Base-by-base conservation (phyloP, 2,329 filamentous ascomycete genomes). In the Alternaria alternata region DNA sequence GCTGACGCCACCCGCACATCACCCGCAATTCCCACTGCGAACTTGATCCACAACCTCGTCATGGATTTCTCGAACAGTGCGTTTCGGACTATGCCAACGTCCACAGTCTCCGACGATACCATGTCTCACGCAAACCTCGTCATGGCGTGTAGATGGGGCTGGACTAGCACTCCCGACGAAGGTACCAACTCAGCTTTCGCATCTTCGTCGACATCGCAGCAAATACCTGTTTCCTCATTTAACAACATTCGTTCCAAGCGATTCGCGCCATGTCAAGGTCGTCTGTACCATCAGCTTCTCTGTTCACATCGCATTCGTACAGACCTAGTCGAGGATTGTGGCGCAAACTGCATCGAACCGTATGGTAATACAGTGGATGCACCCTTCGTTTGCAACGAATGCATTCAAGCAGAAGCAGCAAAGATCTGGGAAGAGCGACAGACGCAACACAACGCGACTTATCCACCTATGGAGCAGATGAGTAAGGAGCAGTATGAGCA, bases 261-360 rank as follows among this genome's bases (percentile, higher is more conserved):
- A 26, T 73, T 76, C 48, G 68, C 69, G 26, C 69, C 74, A 20
- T 78, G 76, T 51, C 72, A 73, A 54, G 74, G 74, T 11, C 73
- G 74, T 7, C 69, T 77, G 7, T 77, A 77, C 38, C 76, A 78
- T 43, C 75, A 77, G 52, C 71, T 78, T 5, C 55, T 69, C 7
- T 77, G 76, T 51, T 75, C 74, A 18, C 76, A 78, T 61, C 70
- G 73, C 6, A 69, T 78, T 41, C 73, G 76, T 18, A 78, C 76
- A 3, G 74, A 77, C 54, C 44, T 77, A 0, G 74, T 77, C 6
- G 75, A 78, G 54, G 73, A 77, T 22, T 77, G 76, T 49, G 75
- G 74, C 24, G 52, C 59, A 41, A 78, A 77, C 54, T 78, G 76
- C 34, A 62, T 77, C 14, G 75, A 78, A 24, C 71, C 75, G 1